Percentiles rank a stretch among this genome's conserved stretches.
Conservation (phyloP, 306 rosid genomes). For the Prunus campanulata region DNA sequence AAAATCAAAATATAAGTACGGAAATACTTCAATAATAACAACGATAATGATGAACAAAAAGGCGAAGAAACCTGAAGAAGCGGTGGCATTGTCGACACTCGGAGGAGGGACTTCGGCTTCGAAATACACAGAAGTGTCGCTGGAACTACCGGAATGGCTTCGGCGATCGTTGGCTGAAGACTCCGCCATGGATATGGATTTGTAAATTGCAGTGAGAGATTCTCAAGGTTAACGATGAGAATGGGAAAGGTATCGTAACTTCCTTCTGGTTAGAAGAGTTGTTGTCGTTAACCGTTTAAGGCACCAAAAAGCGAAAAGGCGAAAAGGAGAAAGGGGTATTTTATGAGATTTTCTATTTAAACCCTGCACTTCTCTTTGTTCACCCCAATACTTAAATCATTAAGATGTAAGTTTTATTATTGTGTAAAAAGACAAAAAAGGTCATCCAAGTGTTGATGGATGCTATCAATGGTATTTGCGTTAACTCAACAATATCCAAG, state of each 20-base stretch:
- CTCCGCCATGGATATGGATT: conserved; percentile 29
- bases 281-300: neutral
- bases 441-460: too few relatives aligned
- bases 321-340: too few relatives aligned
- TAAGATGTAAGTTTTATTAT: too few relatives aligned
- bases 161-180: conserved; percentile 11
- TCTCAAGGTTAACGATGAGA: neutral
- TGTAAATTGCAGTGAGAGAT: neutral
- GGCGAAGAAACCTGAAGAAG: conserved; percentile 15
- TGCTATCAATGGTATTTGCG: too few relatives aligned
- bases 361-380: too few relatives aligned
- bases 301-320: neutral
- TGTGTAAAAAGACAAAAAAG: too few relatives aligned
- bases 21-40: neutral
- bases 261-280: neutral
- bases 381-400: too few relatives aligned
- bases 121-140: conserved; percentile 41
- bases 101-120: conserved; percentile 24
- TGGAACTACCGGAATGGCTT: conserved; percentile 28
- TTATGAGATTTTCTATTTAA: too few relatives aligned
- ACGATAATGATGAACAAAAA: neutral
- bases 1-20: conserved; percentile 1
- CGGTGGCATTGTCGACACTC: conserved; percentile 8
- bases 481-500: too few relatives aligned
- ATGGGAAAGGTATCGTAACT: neutral